phyloP scores from a whole-genome alignment of 352 stramenopile genomes.

The Pythium utonaiense region DNA sequence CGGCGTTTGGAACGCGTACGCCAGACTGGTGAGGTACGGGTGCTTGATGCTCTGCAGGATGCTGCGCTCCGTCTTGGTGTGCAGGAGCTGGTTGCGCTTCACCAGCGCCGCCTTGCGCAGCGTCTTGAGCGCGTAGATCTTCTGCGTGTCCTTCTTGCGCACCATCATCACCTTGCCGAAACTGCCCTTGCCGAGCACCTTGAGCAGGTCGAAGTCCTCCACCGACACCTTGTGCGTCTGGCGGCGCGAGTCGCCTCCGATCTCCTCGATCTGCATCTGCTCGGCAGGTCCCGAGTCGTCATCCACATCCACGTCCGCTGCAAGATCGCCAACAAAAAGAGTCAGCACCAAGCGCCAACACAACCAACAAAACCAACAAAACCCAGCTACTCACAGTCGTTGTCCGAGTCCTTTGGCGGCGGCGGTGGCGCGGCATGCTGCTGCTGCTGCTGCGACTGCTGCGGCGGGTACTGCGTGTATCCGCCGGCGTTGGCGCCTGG shows the following conservation, averaged over 20 bases:
- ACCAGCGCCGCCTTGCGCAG: slow-evolving; percentile 89
- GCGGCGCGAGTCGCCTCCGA: slow-evolving; percentile 49
- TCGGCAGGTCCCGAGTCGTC: slow-evolving; percentile 78
- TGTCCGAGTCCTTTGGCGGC: slow-evolving; percentile 28
- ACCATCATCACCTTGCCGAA: slow-evolving; percentile 94
- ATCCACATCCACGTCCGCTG: slow-evolving; percentile 66
- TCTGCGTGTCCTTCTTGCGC: slow-evolving; percentile 85
- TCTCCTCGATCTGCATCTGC: slow-evolving; percentile 80
- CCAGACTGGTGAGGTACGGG: slow-evolving; percentile 95
- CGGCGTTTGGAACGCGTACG: slow-evolving; percentile 90
- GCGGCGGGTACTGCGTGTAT: slow-evolving; percentile 21
- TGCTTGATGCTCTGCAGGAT: slow-evolving; percentile 93
- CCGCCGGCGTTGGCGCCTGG: slow-evolving; percentile 18
- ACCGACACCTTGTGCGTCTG: slow-evolving; percentile 84
- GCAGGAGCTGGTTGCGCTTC: slow-evolving; percentile 83
- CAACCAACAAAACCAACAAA: not conserved
- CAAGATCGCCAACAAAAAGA: not conserved
- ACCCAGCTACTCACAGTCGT: slow-evolving; percentile 56
- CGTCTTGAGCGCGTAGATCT: slow-evolving; percentile 87
- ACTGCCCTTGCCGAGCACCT: slow-evolving; percentile 93
- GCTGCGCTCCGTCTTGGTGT: slow-evolving; percentile 87
- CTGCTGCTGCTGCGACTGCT: slow-evolving; percentile 5
- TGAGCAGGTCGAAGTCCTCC: slow-evolving; percentile 91
- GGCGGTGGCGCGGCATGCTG: slow-evolving; percentile 5
- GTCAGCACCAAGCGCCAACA: not conserved